Percentiles rank a stretch among this genome's conserved stretches.
These are phyloP conservation scores for Aspergillus sp. DNA, from an alignment of 2,329 filamentous ascomycete genomes.

Conservation along the genomic window DNA sequence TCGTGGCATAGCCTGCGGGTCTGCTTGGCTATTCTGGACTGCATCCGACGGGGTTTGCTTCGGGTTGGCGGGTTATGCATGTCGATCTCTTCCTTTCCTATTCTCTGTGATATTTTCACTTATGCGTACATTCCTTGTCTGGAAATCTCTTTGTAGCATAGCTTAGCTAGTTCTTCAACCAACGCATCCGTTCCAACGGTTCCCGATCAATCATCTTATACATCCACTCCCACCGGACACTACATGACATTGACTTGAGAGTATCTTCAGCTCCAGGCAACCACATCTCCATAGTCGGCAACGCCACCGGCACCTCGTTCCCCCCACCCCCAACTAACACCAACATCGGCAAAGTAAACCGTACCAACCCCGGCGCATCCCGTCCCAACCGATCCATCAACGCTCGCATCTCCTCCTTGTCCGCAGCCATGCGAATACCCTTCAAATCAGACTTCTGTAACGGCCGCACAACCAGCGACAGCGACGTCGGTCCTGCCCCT, in stretches of 20 bases:
- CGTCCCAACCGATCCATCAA: conserved; percentile 24
- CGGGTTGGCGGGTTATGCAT: conserved; percentile 4
- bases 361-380: conserved; percentile 37
- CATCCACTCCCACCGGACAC: conserved; percentile 42
- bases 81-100: background rate
- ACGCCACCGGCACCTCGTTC: conserved; percentile 22
- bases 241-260: conserved; percentile 17
- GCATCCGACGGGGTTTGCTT: conserved; percentile 9
- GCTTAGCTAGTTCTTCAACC: conserved; percentile 25
- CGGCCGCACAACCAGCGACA: background rate
- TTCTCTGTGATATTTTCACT: conserved; percentile 11
- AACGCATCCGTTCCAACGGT: conserved; percentile 34
- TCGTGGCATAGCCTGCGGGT: conserved; percentile 4
- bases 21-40: conserved; percentile 12
- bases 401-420: background rate
- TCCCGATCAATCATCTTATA: conserved; percentile 43
- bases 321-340: conserved; percentile 9
- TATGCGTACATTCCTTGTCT: conserved; percentile 10
- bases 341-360: conserved; percentile 47
- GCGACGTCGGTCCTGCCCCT: no score
- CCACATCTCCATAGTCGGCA: conserved; percentile 31
- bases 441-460: background rate
- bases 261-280: conserved; percentile 19
- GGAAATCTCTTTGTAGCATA: conserved; percentile 30
- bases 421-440: background rate